These are phyloP conservation scores for Sclerospora graminicola DNA, from an alignment of 352 stramenopile species.

Conservation along the genomic window DNA sequence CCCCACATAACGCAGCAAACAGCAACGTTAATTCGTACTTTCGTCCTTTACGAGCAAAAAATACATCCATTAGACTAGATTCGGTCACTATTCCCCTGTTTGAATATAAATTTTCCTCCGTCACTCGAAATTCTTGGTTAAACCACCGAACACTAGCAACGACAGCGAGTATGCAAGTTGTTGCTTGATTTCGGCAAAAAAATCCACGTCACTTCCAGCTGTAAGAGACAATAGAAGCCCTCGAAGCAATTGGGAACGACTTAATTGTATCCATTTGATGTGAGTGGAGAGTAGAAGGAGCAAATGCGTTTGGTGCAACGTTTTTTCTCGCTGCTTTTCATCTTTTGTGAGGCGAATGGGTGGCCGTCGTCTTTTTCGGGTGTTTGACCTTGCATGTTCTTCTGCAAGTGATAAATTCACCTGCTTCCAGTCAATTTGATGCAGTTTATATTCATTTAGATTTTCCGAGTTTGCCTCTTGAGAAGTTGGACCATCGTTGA, in stretches of 20 bases:
- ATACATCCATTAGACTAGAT: constrained; percentile 34
- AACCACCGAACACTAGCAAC: constrained; percentile 69
- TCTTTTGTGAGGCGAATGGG: constrained; percentile 43
- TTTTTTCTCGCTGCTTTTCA: constrained; percentile 51
- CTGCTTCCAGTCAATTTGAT: constrained; percentile 55
- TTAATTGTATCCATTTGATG: constrained; percentile 35
- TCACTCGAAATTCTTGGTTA: constrained; percentile 28
- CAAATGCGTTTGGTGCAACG: constrained; percentile 61
- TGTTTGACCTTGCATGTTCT: constrained; percentile 5
- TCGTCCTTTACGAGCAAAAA: constrained; percentile 33
- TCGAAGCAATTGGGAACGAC: constrained; percentile 30
- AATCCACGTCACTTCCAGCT: constrained; percentile 29
- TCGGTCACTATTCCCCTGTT: constrained; percentile 27
- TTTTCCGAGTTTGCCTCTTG: too few relatives aligned
- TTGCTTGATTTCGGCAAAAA: constrained; percentile 24
- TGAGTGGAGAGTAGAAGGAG: constrained; percentile 45
- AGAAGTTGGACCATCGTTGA: too few relatives aligned
- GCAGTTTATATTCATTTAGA: constrained; percentile 14
- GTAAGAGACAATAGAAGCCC: constrained; percentile 57
- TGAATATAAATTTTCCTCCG: constrained; percentile 3
- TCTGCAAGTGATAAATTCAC: constrained; percentile 45
- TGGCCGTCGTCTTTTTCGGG: constrained; percentile 24
- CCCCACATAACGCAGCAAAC: constrained; percentile 54
- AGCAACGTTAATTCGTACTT: constrained; percentile 46
- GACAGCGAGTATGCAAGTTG: constrained; percentile 45